Percentiles rank a stretch among this genome's conserved stretches.
Conservation (phyloP, 139 green algal species). For the Volvox reticuliferus region DNA sequence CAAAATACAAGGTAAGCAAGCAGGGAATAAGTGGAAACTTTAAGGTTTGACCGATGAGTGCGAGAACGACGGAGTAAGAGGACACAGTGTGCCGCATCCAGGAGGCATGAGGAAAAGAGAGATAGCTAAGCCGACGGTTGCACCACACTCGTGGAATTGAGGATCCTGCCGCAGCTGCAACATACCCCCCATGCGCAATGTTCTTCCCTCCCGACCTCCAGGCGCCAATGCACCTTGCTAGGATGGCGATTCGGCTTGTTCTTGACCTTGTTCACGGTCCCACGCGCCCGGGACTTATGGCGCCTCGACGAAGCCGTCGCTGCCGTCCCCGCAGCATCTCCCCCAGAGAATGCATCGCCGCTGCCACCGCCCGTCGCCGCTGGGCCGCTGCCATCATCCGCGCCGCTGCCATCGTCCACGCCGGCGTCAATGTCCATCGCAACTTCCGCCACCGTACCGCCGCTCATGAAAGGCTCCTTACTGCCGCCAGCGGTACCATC, state of each 20-base stretch:
- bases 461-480: no score
- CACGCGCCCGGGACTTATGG: background rate
- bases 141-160: no score
- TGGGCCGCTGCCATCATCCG: background rate
- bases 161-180: background rate
- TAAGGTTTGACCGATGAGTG: no score
- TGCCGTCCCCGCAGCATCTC: background rate
- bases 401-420: background rate
- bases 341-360: no score
- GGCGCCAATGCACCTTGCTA: slow-evolving; percentile 13
- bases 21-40: no score
- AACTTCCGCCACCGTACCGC: background rate
- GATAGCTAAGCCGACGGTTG: no score
- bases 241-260: slow-evolving; percentile 35
- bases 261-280: slow-evolving; percentile 12
- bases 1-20: no score
- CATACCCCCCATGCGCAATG: background rate
- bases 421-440: background rate
- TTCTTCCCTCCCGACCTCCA: background rate
- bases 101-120: no score
- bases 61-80: no score
- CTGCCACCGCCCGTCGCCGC: background rate
- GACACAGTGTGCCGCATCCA: no score
- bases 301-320: background rate
- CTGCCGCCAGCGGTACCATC: no score